A percentile compares a stretch with the other conserved stretches of the same genome.
These are phyloP conservation scores for Acanthochlamys bracteata DNA, from an alignment of 106 monocot genomes.

Conservation along the genomic window DNA sequence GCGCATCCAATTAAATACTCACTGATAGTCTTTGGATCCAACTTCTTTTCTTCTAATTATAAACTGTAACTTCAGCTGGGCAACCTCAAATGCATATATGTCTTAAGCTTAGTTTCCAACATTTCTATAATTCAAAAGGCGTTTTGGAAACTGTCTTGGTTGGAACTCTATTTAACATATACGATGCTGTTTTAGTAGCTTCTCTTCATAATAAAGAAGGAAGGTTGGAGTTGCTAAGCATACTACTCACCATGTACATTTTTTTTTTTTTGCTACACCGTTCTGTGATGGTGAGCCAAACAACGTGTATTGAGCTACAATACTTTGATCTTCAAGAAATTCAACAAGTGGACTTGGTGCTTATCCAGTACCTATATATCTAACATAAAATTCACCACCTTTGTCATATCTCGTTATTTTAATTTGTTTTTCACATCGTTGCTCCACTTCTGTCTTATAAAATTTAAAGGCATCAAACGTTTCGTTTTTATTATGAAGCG, in stretches of 20 bases:
- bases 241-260: constrained; percentile 8
- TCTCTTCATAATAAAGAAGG: background rate
- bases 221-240: background rate
- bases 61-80: background rate
- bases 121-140: background rate
- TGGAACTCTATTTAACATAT: constrained; percentile 3
- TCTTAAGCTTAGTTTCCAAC: constrained; percentile 5
- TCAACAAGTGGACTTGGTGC: background rate
- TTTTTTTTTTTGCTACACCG: background rate
- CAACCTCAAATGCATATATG: constrained; percentile 6
- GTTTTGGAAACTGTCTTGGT: constrained; percentile 3
- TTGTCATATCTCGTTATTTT: constrained; percentile 1
- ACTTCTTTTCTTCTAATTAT: constrained; percentile 7
- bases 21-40: background rate
- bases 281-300: background rate
- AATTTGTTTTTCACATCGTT: background rate
- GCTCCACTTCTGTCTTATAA: background rate
- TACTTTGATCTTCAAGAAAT: background rate
- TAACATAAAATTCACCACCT: constrained; percentile 8
- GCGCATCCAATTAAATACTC: background rate
- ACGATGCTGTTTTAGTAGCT: background rate
- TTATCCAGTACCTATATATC: background rate
- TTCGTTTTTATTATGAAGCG: constrained; percentile 2
- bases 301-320: constrained; percentile 1
- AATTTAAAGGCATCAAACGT: background rate